Evolutionary conservation across 345 rosid genomes (phyloP).

Genomic region (Capsella bursapastoris): DNA sequence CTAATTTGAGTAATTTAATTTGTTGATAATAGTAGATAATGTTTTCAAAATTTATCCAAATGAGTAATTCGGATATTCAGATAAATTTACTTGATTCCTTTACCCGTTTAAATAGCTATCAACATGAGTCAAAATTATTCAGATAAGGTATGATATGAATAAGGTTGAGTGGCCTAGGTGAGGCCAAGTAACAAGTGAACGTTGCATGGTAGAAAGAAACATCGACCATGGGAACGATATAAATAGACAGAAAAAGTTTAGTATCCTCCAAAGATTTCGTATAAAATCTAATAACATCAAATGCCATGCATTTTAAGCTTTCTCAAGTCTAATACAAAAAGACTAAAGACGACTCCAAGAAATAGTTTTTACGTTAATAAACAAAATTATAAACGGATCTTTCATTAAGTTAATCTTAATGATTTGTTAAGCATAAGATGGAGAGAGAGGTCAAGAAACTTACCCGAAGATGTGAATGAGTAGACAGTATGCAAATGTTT

Average conservation of each 20-base stretch:
- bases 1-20: not conserved
- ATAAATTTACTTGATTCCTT: no score
- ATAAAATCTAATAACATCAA: not conserved
- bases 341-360: not conserved
- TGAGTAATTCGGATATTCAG: no score
- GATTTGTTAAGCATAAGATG: not conserved
- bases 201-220: no score
- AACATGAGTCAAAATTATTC: no score
- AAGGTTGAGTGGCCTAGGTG: not conserved
- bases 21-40: no score
- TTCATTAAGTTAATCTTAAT: not conserved
- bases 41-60: no score
- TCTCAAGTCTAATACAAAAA: not conserved
- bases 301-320: not conserved
- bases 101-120: no score
- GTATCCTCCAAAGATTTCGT: not conserved
- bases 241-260: no score
- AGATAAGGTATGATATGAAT: no score
- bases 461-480: conserved; percentile 21
- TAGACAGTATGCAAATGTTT: conserved; percentile 16
- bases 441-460: conserved; percentile 1
- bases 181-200: not conserved
- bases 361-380: not conserved
- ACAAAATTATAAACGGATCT: not conserved
- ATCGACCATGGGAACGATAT: not conserved